Base-by-base conservation (phyloP, 2,329 filamentous ascomycete genomes). In the Trichophyton benhamiae region DNA sequence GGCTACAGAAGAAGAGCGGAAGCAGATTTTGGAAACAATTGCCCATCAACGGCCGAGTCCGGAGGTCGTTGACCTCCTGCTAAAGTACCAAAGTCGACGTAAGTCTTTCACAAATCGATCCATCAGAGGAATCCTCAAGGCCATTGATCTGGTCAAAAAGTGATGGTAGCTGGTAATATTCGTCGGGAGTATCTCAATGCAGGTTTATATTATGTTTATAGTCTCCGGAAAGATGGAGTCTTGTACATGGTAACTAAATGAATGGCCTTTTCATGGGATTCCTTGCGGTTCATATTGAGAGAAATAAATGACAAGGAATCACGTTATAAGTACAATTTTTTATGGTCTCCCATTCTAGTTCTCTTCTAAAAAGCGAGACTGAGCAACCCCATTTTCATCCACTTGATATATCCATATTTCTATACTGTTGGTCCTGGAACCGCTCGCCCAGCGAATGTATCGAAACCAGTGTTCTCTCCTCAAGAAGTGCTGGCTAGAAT, bases 401-500 rank as follows among this genome's bases (percentile, higher is more conserved):
- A 9, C 15, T 27, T 55, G 5, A 25, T 46, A 33, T 27, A 41
- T 33, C 20, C 52, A 38, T 27, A n/a, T n/a, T 17, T 55, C 52
- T 55, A 55, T 55, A 33, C 36, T 22, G 33, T 38, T 38, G 41
- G 22, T 27, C 17, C n/a, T 44, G 20, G 55, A 9, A 15, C 36
- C 9, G 38, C 22, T 44, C 20, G 27, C 27, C 13, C 41, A 59
- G 42, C 17, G 41, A 48, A 30, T 27, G 27, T 9, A 49, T 36
- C 30, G 17, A 42, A 49, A 20, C 20, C 7, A 5, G 55, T 30
- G 22, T 6, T 42, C 22, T 15, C n/a, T 25, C 22, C 33, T 75
- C 69, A 76, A 66, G 71, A 71, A 57, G 71, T 67, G 61, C 71
- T 69, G 62, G 73, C 72, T 67, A 76, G 62, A 63, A 71, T 61